phyloP scores from a whole-genome alignment of 2,329 filamentous ascomycete genomes.

The Colletotrichum sp. region DNA sequence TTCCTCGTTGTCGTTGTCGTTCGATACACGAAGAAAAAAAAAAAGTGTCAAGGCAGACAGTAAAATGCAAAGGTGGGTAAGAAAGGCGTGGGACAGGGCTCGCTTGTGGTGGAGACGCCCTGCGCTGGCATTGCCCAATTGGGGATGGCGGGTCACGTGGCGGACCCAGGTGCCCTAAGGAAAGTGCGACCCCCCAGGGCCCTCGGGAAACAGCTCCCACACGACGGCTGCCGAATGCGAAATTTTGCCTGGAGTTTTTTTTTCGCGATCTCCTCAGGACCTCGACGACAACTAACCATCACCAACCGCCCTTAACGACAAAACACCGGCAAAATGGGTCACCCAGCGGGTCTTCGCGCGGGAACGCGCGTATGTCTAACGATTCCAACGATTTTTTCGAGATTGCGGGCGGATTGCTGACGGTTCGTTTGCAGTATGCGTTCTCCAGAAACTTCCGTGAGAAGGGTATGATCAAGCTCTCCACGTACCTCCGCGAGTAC shows the following conservation, averaged over 20 bases:
- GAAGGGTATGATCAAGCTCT: constrained; percentile 91
- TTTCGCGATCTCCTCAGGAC: neutral
- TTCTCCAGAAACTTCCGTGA: constrained; percentile 95
- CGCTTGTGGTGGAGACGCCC: neutral
- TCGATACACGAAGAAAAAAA: constrained; percentile 9
- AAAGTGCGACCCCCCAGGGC: neutral
- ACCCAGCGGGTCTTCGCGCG: constrained; percentile 84
- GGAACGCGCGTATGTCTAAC: constrained; percentile 76
- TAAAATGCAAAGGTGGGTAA: neutral
- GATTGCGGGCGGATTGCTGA: constrained; percentile 30
- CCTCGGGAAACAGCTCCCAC: neutral
- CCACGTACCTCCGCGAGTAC: constrained; percentile 95
- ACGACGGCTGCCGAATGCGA: neutral
- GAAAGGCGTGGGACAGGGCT: neutral
- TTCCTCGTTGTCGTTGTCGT: constrained; percentile 22
- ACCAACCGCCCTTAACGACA: constrained; percentile 23
- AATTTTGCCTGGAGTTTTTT: neutral
- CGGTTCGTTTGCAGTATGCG: constrained; percentile 67
- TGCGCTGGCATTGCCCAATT: neutral
- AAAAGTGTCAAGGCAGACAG: constrained; percentile 3
- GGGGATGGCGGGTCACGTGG: neutral
- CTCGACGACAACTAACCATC: constrained; percentile 1
- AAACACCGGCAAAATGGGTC: constrained; percentile 72
- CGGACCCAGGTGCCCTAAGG: neutral
- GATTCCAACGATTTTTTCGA: constrained; percentile 16